A percentile compares a stretch with the other conserved stretches of the same genome.
phyloP scores from a whole-genome alignment of 2,329 filamentous ascomycete genomes.

The Diplodia corticola region DNA sequence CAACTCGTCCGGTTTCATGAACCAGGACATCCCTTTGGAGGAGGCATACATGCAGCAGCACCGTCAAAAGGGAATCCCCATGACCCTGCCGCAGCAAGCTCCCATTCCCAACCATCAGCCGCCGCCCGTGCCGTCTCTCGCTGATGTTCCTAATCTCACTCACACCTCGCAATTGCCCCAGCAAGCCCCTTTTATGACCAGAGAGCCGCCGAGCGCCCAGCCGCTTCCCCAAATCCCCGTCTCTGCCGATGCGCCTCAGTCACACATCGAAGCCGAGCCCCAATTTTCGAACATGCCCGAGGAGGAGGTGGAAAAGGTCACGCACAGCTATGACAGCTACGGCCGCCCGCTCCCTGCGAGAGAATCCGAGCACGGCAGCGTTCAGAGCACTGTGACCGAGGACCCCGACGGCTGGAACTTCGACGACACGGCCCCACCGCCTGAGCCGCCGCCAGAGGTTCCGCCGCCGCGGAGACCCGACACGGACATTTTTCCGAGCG shows the following conservation, averaged over 20 bases:
- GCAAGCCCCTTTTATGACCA: constrained; percentile 46
- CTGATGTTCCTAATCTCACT: constrained; percentile 47
- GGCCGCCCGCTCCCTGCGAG: constrained; percentile 52
- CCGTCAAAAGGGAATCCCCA: constrained; percentile 38
- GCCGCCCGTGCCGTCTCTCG: constrained; percentile 45
- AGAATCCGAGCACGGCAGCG: constrained; percentile 42
- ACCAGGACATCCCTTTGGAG: constrained; percentile 57
- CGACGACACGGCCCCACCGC: constrained; percentile 67
- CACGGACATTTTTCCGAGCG: constrained; percentile 81
- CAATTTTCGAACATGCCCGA: constrained; percentile 49
- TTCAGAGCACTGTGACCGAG: constrained; percentile 46
- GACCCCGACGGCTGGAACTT: constrained; percentile 88
- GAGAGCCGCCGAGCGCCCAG: constrained; percentile 47
- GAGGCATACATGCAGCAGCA: constrained; percentile 60
- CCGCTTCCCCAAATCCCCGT: constrained; percentile 23
- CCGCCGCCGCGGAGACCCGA: constrained; percentile 69
- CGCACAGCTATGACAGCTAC: constrained; percentile 60
- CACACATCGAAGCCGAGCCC: constrained; percentile 37
- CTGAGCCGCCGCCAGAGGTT: constrained; percentile 57
- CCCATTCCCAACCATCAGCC: constrained; percentile 64
- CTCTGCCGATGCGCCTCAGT: constrained; percentile 33
- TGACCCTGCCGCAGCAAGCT: constrained; percentile 36
- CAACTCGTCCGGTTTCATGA: constrained; percentile 45
- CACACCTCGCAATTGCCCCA: constrained; percentile 41
- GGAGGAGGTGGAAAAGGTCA: constrained; percentile 59